Base-by-base conservation (phyloP, 169 alveolate species). In the Sarcocystis neurona region DNA sequence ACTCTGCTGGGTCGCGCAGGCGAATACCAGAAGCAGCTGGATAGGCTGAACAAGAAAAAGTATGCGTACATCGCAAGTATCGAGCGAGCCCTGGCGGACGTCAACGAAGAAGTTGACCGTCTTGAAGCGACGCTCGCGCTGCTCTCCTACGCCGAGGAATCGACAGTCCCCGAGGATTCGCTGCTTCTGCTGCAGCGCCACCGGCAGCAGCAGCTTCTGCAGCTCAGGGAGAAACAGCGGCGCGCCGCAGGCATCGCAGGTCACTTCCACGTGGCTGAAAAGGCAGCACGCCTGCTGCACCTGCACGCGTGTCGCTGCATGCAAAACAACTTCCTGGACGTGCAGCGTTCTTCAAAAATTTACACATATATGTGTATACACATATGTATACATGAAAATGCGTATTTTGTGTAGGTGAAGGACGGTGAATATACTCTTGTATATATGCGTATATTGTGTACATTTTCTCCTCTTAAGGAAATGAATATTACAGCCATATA, bases 1-100 rank as follows among this genome's bases (percentile, higher is more conserved):
- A n/a, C n/a, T n/a, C n/a, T n/a, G n/a, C n/a, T n/a, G n/a, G 15
- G 15, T n/a, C n/a, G 10, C 32, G 3, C 75, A 63, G 75, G 75
- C 20, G 75, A 63, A 37, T 63, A 63, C 75, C 41, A 63, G 41
- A 37, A 43, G 10, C 5, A 43, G 20, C 3, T 63, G 4, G 44
- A n/a, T 41, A 63, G 32, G 75, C 75, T 63, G 75, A 63, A 63
- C 43, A 63, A 63, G 75, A 63, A 63, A n/a, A 63, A 63, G 43
- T 37, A 43, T 0, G 0, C 32, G 1, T 63, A 30, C 75, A 63
- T 63, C 2, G 41, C 75, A 20, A 12, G 37, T n/a, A 5, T 63
- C 37, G 75, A 63, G 75, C 34, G 75, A 4, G 75, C 44, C 8
- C 43, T 63, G 75, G 44, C 27, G 75, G 75, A 63, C 43, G 44